Evolutionary conservation across 805 yeast genomes (phyloP).

Genomic region (Candida cerambycidarum): DNA sequence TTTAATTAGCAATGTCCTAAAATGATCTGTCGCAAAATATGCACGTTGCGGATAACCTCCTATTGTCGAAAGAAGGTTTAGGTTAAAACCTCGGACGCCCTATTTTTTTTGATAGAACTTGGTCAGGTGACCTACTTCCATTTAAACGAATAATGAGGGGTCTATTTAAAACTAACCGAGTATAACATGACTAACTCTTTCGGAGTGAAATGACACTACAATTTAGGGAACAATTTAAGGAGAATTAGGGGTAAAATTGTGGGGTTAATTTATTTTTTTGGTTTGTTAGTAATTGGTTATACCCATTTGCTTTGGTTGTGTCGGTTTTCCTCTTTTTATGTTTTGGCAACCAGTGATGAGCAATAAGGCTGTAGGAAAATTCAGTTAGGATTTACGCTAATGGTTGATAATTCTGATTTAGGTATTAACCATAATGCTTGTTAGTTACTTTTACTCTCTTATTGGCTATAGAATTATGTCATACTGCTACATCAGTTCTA

Average conservation of each 20-base stretch:
- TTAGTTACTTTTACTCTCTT: no score
- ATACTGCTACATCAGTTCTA: no score
- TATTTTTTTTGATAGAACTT: background rate
- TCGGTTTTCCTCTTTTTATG: no score
- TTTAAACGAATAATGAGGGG: constrained; percentile 3
- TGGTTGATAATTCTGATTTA: no score
- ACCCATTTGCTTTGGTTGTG: no score
- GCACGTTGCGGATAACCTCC: constrained; percentile 1
- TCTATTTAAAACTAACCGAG: background rate
- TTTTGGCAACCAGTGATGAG: no score
- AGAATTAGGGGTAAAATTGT: background rate
- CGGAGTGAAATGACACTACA: background rate
- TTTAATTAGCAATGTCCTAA: background rate
- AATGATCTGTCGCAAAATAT: constrained; percentile 2
- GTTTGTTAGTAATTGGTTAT: no score
- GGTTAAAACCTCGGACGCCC: background rate
- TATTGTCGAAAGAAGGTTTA: background rate
- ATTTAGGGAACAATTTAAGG: background rate
- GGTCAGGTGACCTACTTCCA: background rate
- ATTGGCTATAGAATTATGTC: no score
- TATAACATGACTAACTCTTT: background rate
- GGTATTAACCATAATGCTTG: no score
- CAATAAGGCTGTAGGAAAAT: no score
- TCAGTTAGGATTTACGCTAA: no score
- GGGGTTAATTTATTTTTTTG: no score